These are phyloP conservation scores for Phytopythium montanum DNA, from an alignment of 352 stramenopile species.

Conservation along the genomic window DNA sequence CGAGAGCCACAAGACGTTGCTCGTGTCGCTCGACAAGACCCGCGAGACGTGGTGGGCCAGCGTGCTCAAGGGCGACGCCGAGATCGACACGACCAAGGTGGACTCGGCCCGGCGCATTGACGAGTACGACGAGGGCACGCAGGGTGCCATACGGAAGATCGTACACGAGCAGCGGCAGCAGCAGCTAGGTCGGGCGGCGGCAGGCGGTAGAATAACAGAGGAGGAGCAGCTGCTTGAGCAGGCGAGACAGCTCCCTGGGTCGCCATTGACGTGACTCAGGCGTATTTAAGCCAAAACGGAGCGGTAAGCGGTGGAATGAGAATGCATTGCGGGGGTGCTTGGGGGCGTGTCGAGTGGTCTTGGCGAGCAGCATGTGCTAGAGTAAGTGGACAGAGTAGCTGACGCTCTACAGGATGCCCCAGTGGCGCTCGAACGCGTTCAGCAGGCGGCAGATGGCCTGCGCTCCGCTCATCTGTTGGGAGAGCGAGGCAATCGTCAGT, in stretches of 20 bases:
- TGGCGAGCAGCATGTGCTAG: no score
- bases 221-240: slow-evolving; percentile 93
- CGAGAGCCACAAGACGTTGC: slow-evolving; percentile 53
- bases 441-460: slow-evolving; percentile 96
- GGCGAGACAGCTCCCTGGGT: slow-evolving; percentile 77
- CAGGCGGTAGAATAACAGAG: slow-evolving; percentile 42
- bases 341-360: no score
- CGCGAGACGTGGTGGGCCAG: slow-evolving; percentile 98
- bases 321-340: no score
- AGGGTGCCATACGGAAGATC: slow-evolving; percentile 99
- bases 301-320: no score
- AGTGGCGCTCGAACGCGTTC: slow-evolving; percentile 97
- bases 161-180: slow-evolving; percentile 95
- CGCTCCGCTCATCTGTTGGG: slow-evolving; percentile 89
- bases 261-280: slow-evolving; percentile 20
- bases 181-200: slow-evolving; percentile 82
- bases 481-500: not conserved
- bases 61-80: slow-evolving; percentile 87
- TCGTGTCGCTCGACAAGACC: slow-evolving; percentile 95
- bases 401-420: slow-evolving; percentile 94
- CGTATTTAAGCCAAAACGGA: not conserved
- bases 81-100: slow-evolving; percentile 97
- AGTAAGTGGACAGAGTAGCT: no score
- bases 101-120: slow-evolving; percentile 95
- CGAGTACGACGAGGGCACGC: slow-evolving; percentile 96